Evolutionary conservation across 768 basidiomycete species (phyloP), one percentile per base, ranked within the genome.

Genomic region (Mrakia frigida): DNA sequence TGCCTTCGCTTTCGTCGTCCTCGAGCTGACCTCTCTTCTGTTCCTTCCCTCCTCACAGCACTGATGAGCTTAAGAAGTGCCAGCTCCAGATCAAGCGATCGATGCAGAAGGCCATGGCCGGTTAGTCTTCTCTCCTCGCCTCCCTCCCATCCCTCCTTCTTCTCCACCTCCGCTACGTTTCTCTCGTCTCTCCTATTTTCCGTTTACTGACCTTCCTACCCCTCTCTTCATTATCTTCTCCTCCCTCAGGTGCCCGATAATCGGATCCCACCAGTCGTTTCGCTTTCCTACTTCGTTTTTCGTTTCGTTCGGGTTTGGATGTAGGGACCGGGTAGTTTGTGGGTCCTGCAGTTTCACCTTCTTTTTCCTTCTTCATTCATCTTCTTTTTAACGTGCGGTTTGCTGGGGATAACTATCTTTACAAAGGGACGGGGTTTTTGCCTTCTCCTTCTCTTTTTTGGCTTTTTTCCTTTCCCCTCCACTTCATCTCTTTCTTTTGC

Each of bases 21-120:
- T 28, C 25, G 56, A 25, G n/a, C 56, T 56, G 56, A 56, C 56
- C n/a, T 56, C 7, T 10, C 13, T 28, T 3, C 28, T 28, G n/a
- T 56, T 10, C 7, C 25, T 56, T 56, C 56, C n/a, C n/a, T 56
- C 53, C 23, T n/a, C 23, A 11, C n/a, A 56, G 56, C 46, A 50
- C 46, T 50, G 46, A 99, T 84, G 94, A 99, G 85, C 89, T 99
- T 82, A 92, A 91, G 86, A 97, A 96, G 86, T 91, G 93, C 77
- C 93, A 98, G 85, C 88, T 99, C 80, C 87, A 89, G 83, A 93
- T 98, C 86, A 96, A 95, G 87, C 91, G 96, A 82, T 92, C 95
- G 78, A 88, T 99, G 83, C 95, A 98, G 88, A 99, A 98, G 88
- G 96, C 94, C 74, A 84, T 83, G 82, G 83, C 83, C 65, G 65